These are phyloP conservation scores for Agaricus subrufescens DNA, from an alignment of 768 basidiomycete genomes.

Conservation along the genomic window DNA sequence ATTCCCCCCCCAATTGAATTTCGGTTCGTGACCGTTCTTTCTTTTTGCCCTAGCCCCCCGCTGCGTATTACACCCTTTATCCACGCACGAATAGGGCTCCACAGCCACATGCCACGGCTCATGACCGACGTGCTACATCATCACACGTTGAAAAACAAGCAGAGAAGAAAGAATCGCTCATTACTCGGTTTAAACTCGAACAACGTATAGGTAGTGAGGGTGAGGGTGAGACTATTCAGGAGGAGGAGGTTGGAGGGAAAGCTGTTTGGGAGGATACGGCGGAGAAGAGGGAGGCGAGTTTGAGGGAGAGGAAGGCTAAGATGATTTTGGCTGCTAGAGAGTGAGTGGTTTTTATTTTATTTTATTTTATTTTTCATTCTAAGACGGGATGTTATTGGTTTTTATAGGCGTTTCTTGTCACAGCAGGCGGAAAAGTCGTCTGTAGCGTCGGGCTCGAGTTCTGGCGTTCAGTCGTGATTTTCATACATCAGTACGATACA, in stretches of 20 bases:
- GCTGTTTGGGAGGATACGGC: slow-evolving; percentile 75
- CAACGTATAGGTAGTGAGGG: slow-evolving; percentile 31
- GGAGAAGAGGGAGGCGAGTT: slow-evolving; percentile 72
- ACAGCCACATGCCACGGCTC: slow-evolving; percentile 16
- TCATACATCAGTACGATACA: not conserved
- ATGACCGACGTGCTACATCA: slow-evolving; percentile 12
- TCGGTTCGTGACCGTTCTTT: too few relatives aligned
- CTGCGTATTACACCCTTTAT: slow-evolving; percentile 71
- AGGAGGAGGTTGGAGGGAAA: slow-evolving; percentile 52
- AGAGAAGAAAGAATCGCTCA: slow-evolving; percentile 45
- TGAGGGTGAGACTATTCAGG: slow-evolving; percentile 21
- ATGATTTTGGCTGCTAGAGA: slow-evolving; percentile 86
- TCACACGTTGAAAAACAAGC: slow-evolving; percentile 26
- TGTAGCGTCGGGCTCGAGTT: not conserved
- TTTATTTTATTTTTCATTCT: too few relatives aligned
- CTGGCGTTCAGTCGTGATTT: slow-evolving; percentile 6
- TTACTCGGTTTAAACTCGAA: slow-evolving; percentile 66
- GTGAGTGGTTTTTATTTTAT: slow-evolving; percentile 55
- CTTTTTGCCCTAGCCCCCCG: slow-evolving; percentile 51
- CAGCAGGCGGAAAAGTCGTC: slow-evolving; percentile 28
- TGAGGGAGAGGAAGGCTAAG: slow-evolving; percentile 75
- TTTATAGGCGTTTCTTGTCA: slow-evolving; percentile 38
- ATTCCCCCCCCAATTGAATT: too few relatives aligned
- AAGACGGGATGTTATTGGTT: too few relatives aligned
- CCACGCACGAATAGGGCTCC: slow-evolving; percentile 36